Evolutionary conservation across 1,284 basidiomycete genomes (phyloP).

Genomic region (Cryptococcus wingfieldii): DNA sequence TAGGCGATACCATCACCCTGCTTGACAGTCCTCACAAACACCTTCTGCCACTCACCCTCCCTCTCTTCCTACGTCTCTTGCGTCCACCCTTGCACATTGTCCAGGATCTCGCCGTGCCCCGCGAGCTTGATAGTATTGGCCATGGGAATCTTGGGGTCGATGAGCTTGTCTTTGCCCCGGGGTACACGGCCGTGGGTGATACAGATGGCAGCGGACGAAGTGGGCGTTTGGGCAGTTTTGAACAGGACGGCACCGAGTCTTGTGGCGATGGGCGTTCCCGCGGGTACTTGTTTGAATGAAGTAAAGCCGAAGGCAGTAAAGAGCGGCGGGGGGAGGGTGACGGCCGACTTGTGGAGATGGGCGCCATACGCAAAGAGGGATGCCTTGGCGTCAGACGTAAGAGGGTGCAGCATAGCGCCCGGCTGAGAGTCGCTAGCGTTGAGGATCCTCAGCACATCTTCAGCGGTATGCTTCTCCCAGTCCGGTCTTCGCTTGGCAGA

Average conservation of each 20-base stretch:
- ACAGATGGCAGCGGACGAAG: conserved; percentile 42
- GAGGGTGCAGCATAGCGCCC: conserved; percentile 46
- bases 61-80: conserved; percentile 27
- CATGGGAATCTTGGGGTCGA: conserved; percentile 51
- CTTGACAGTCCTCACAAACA: conserved; percentile 46
- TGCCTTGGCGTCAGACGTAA: conserved; percentile 30
- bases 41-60: conserved; percentile 49
- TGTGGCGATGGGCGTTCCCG: conserved; percentile 48
- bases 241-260: conserved; percentile 51
- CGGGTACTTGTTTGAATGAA: conserved; percentile 23
- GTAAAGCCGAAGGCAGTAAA: conserved; percentile 17
- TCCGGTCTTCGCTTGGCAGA: conserved; percentile 42
- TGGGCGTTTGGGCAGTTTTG: conserved; percentile 30
- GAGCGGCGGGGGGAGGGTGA: conserved; percentile 23
- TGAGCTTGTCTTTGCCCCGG: conserved; percentile 41
- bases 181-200: conserved; percentile 51
- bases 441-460: conserved; percentile 45
- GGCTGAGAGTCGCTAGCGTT: conserved; percentile 51
- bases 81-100: conserved; percentile 37
- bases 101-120: conserved; percentile 35
- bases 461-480: conserved; percentile 40
- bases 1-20: conserved; percentile 35
- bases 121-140: conserved; percentile 41
- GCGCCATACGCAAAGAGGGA: conserved; percentile 50
- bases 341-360: conserved; percentile 35